These are phyloP conservation scores for Meyerozyma guilliermondii DNA, from an alignment of 1,139 yeast species.

Conservation along the genomic window DNA sequence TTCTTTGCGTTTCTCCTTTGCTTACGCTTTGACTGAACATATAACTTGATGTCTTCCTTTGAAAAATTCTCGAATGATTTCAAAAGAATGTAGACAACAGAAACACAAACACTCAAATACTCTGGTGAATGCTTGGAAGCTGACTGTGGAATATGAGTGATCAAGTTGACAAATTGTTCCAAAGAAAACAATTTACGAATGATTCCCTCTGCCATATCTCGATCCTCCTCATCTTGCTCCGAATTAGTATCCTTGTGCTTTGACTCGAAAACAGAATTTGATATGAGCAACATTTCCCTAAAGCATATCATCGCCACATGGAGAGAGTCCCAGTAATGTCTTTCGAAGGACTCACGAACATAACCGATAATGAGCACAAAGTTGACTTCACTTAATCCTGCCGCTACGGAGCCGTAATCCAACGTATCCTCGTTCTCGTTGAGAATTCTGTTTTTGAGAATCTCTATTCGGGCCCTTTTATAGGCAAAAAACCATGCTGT, in stretches of 20 bases:
- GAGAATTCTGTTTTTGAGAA: neutral
- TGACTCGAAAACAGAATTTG: constrained; percentile 42
- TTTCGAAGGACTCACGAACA: constrained; percentile 49
- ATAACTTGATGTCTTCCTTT: constrained; percentile 54
- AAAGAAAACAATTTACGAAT: constrained; percentile 54
- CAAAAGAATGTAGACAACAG: constrained; percentile 61
- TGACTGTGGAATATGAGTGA: constrained; percentile 58
- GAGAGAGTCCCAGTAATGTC: constrained; percentile 50
- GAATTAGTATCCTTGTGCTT: constrained; percentile 35
- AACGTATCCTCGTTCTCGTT: constrained; percentile 16
- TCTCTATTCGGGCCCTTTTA: constrained; percentile 22
- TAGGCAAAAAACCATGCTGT: constrained; percentile 64
- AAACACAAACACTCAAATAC: constrained; percentile 58
- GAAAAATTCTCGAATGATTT: constrained; percentile 67
- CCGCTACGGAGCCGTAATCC: constrained; percentile 63
- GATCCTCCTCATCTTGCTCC: constrained; percentile 44
- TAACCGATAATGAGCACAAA: constrained; percentile 56
- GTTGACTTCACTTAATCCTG: constrained; percentile 60
- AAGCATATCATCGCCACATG: constrained; percentile 73
- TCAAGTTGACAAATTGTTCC: constrained; percentile 54
- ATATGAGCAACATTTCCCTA: constrained; percentile 55
- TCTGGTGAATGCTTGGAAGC: constrained; percentile 65
- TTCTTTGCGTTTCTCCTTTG: constrained; percentile 19
- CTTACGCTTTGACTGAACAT: constrained; percentile 46
- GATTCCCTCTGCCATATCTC: constrained; percentile 46